Conservation (phyloP, 495 filamentous ascomycete genomes). For the Tuber microsphaerosporum region DNA sequence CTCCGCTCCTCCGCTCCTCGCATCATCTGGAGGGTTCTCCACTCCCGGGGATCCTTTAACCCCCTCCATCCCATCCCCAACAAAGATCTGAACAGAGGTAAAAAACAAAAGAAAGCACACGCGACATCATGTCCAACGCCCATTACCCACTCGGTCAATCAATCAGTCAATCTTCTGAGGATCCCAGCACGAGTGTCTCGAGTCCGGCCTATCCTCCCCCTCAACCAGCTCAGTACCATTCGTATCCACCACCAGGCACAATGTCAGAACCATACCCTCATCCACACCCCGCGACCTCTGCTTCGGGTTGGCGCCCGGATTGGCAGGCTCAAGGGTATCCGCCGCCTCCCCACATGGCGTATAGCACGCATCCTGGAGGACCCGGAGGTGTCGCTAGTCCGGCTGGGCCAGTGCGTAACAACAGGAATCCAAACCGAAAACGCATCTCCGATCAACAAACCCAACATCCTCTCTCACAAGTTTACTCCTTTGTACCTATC, state of each 20-base stretch:
- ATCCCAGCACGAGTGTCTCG: slow-evolving; percentile 89
- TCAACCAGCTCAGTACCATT: slow-evolving; percentile 57
- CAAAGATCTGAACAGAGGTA: too few species aligned
- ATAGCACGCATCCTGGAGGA: slow-evolving; percentile 37
- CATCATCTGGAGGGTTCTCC: slow-evolving; percentile 33
- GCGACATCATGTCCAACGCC: too few species aligned
- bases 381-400: background rate
- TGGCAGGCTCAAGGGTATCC: slow-evolving; percentile 27
- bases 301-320: slow-evolving; percentile 34
- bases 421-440: slow-evolving; percentile 28
- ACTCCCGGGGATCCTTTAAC: slow-evolving; percentile 16
- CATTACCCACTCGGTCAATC: too few species aligned
- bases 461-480: slow-evolving; percentile 57
- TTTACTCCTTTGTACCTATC: slow-evolving; percentile 97
- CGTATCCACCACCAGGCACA: slow-evolving; percentile 60
- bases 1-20: slow-evolving; percentile 37
- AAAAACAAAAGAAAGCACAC: too few species aligned
- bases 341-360: slow-evolving; percentile 23
- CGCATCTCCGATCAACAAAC: slow-evolving; percentile 37
- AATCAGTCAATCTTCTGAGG: slow-evolving; percentile 75
- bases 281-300: slow-evolving; percentile 20
- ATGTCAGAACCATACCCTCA: slow-evolving; percentile 39
- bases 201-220: slow-evolving; percentile 84
- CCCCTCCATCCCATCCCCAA: slow-evolving; percentile 35
- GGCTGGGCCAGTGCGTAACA: slow-evolving; percentile 1